Evolutionary conservation across 306 rosid genomes (phyloP).

Genomic region (Inga leiocalycina): DNA sequence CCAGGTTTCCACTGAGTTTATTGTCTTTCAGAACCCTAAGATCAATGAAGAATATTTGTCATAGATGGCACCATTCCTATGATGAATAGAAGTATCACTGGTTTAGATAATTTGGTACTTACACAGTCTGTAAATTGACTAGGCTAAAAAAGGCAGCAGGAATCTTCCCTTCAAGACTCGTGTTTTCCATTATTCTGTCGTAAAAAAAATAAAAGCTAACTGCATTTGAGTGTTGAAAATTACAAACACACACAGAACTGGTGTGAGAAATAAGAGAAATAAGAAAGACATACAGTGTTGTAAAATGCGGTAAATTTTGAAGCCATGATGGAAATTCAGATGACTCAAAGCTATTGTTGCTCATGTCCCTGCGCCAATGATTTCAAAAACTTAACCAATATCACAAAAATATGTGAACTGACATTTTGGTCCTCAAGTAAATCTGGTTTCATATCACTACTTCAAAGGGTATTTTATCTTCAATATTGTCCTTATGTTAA

Average conservation of each 20-base stretch:
- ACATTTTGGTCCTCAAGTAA: neutral
- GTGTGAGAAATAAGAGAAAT: neutral
- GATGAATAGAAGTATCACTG: constrained; percentile 6
- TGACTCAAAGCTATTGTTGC: constrained; percentile 52
- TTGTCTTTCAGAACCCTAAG: constrained; percentile 42
- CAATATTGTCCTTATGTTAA: neutral
- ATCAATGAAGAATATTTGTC: constrained; percentile 5
- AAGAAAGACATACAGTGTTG: constrained; percentile 55
- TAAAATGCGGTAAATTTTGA: constrained; percentile 33
- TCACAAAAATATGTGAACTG: neutral
- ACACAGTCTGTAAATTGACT: constrained; percentile 58
- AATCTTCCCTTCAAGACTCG: constrained; percentile 45
- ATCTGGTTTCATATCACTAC: neutral
- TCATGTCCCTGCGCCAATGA: constrained; percentile 51
- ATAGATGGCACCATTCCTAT: neutral
- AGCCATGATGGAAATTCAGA: constrained; percentile 56
- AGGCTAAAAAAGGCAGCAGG: constrained; percentile 56
- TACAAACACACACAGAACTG: neutral
- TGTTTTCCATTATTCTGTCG: constrained; percentile 60
- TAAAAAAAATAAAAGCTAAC: constrained; percentile 19
- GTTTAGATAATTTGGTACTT: constrained; percentile 34
- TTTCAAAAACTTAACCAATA: neutral
- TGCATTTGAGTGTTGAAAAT: constrained; percentile 27
- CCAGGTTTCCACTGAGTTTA: constrained; percentile 40
- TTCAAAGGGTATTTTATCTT: neutral